These are phyloP conservation scores for Neoconidiobolus thromboides DNA, from an alignment of 371 early-diverging fungal genomes.

Conservation along the genomic window DNA sequence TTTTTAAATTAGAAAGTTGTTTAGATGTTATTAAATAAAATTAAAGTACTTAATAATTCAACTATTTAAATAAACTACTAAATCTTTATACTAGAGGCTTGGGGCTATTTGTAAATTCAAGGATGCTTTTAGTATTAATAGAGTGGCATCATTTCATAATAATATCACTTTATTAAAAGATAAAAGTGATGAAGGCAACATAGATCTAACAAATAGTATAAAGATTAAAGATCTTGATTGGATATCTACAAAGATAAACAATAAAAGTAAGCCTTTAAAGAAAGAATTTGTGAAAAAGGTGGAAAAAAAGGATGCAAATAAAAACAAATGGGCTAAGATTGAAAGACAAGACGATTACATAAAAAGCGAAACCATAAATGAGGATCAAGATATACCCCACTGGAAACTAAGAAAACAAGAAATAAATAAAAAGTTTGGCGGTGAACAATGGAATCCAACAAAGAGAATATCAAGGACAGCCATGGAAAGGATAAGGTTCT, in stretches of 20 bases:
- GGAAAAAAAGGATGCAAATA: background rate
- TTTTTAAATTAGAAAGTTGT: too few species aligned
- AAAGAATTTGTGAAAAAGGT: background rate
- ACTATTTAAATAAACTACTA: too few species aligned
- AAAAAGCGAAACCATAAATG: background rate
- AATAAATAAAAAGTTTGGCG: constrained; percentile 8
- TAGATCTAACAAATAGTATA: too few species aligned
- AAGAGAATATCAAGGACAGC: constrained; percentile 19
- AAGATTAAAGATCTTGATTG: background rate
- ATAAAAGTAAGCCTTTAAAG: too few species aligned
- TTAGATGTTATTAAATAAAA: too few species aligned
- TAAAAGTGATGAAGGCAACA: too few species aligned
- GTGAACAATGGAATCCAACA: constrained; percentile 15
- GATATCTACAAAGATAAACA: background rate
- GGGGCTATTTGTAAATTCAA: too few species aligned
- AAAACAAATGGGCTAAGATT: background rate
- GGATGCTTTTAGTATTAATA: too few species aligned
- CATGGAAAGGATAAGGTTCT: constrained; percentile 23
- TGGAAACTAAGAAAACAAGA: constrained; percentile 1
- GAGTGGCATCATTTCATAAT: too few species aligned
- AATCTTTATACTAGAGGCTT: too few species aligned
- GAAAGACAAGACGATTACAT: background rate
- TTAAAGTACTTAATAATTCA: too few species aligned
- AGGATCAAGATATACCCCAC: background rate
- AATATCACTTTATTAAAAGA: too few species aligned